phyloP scores from a whole-genome alignment of 805 yeast genomes.

The Komagataella pastoris region DNA sequence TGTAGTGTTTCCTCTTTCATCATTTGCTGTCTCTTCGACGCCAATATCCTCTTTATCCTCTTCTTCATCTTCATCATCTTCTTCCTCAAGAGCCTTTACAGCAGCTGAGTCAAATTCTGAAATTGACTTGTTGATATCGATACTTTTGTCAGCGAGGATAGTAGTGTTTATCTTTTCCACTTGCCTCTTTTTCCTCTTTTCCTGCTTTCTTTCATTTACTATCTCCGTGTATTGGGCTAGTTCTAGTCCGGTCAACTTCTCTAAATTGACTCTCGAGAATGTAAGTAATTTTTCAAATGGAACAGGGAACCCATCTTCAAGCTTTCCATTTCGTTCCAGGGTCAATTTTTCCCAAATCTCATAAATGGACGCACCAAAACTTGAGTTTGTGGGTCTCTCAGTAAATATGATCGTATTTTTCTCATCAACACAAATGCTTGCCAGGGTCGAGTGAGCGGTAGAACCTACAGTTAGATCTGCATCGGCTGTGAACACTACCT shows the following conservation, averaged over 20 bases:
- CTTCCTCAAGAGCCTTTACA: constrained; percentile 19
- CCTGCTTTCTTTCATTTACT: constrained; percentile 31
- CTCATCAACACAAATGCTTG: constrained; percentile 45
- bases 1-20: constrained; percentile 6
- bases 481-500: constrained; percentile 71
- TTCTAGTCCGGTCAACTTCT: constrained; percentile 34
- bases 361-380: constrained; percentile 37
- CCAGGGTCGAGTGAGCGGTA: constrained; percentile 36
- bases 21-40: constrained; percentile 9
- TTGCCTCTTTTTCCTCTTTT: constrained; percentile 18
- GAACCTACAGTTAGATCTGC: constrained; percentile 53
- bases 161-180: constrained; percentile 15
- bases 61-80: constrained; percentile 14
- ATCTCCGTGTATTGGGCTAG: constrained; percentile 30
- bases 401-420: constrained; percentile 66
- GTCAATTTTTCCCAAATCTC: constrained; percentile 38
- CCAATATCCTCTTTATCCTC: constrained; percentile 8
- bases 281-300: constrained; percentile 31
- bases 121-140: not conserved
- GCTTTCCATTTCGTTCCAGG: constrained; percentile 19
- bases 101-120: constrained; percentile 6
- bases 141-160: not conserved
- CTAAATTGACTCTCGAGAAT: constrained; percentile 30
- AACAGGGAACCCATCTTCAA: constrained; percentile 52
- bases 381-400: constrained; percentile 37